Conservation (phyloP, 75 land plant species). For the Pinus tabuliformis region DNA sequence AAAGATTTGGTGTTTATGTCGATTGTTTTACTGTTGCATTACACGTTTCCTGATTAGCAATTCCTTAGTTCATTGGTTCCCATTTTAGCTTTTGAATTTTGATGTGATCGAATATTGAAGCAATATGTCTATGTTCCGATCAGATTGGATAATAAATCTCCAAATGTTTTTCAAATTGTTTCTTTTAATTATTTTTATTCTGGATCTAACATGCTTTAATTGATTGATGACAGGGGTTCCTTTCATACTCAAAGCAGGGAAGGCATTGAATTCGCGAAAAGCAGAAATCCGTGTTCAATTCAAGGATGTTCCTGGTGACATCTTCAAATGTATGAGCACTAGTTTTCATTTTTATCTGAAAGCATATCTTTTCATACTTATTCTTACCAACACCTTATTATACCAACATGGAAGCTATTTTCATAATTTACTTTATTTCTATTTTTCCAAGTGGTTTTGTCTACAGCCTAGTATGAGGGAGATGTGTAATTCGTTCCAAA, state of each 20-base stretch:
- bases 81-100: background rate
- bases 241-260: slow-evolving; percentile 91
- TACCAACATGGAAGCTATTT: too few relatives aligned
- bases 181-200: background rate
- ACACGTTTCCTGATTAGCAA: background rate
- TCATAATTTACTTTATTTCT: too few relatives aligned
- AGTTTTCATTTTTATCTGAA: background rate
- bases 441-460: too few relatives aligned
- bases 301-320: slow-evolving; percentile 97
- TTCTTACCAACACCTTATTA: too few relatives aligned
- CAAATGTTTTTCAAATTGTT: background rate
- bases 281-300: slow-evolving; percentile 97
- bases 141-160: background rate
- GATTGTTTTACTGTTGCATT: background rate
- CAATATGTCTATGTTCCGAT: background rate
- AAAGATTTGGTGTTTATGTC: background rate
- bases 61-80: background rate
- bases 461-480: too few relatives aligned
- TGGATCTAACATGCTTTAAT: background rate
- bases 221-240: slow-evolving; percentile 78
- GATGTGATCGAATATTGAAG: background rate
- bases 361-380: background rate
- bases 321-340: slow-evolving; percentile 64
- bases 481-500: too few relatives aligned
- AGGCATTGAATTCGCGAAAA: slow-evolving; percentile 85